A percentile compares a stretch with the other conserved stretches of the same genome.
phyloP scores from a whole-genome alignment of 495 filamentous ascomycete genomes.

The Halenospora varia region DNA sequence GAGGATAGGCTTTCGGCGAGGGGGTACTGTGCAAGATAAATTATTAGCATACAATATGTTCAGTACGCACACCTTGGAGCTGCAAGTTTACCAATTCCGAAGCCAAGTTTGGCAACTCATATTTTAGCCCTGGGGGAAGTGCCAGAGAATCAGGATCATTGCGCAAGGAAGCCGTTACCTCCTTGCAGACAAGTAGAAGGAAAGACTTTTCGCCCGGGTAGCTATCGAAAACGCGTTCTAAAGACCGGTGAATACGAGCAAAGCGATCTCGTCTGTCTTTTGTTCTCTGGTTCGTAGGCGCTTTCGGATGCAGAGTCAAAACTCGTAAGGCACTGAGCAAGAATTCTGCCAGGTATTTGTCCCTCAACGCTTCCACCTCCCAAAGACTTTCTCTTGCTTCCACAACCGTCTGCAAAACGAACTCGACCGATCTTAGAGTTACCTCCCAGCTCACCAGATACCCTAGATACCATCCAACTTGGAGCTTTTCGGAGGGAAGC shows the following conservation, averaged over 20 bases:
- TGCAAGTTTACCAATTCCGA: conserved; percentile 26
- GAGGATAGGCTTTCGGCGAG: conserved; percentile 18
- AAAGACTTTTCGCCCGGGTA: conserved; percentile 32
- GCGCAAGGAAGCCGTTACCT: conserved; percentile 28
- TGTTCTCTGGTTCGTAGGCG: conserved; percentile 23
- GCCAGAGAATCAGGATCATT: conserved; percentile 28
- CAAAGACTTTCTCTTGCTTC: conserved; percentile 32
- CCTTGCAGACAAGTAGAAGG: conserved; percentile 31
- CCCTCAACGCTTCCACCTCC: conserved; percentile 27
- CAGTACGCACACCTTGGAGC: not conserved
- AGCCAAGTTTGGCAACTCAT: conserved; percentile 30
- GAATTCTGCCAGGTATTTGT: conserved; percentile 32
- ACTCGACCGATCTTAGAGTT: conserved; percentile 31
- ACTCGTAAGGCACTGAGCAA: conserved; percentile 33
- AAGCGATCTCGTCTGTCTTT: conserved; percentile 32
- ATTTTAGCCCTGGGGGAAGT: conserved; percentile 26
- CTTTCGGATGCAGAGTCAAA: conserved; percentile 33
- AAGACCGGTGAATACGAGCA: conserved; percentile 27
- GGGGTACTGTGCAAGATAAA: conserved; percentile 17
- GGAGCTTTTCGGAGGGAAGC: conserved; percentile 27
- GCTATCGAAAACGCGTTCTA: conserved; percentile 33
- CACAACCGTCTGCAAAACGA: conserved; percentile 29
- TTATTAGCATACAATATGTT: not conserved
- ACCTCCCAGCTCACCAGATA: conserved; percentile 36
- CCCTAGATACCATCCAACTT: conserved; percentile 32